Base-by-base conservation (phyloP, 352 stramenopile species). In the Phytophthora tubulina region DNA sequence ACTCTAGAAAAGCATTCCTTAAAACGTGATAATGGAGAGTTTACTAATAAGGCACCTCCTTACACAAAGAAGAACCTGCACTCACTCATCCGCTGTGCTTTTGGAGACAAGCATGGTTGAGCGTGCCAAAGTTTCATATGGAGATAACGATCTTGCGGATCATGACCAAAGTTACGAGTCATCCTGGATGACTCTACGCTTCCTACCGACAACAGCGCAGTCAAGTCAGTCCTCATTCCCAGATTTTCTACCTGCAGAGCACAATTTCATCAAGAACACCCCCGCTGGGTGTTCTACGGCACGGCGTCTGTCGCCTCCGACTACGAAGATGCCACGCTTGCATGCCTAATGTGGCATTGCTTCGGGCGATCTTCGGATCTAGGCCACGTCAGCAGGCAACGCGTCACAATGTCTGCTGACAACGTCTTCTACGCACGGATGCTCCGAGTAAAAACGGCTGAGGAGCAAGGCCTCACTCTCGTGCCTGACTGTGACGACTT, bases 111-210 rank as follows among this genome's bases (percentile, higher is more conserved):
- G n/a, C 17, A 32, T 38, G 41, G 17, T 21, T 38, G 36, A 30
- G n/a, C 39, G 54, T 62, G 13, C 11, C 38, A 41, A 3, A 14
- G 27, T 61, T 62, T 51, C 54, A 42, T 52, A 62, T 62, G 54
- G 39, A 13, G 54, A 62, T 42, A 53, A 52, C 41, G 54, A 15
- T 62, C 32, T 17, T 1, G 13, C 0, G 38, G 53, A 1, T 46
- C 35, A 3, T 49, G 54, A 15, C 38, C 54, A 31, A 42, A 50
- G 42, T 14, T 30, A 41, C 21, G 14, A 52, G 54, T 44, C 38
- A 62, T 33, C 39, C 0, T 52, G 14, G 54, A 62, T 62, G 54
- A 62, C 38, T 62, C 39, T 31, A 52, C 54, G 54, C 54, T 62
- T 42, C 27, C 14, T 4, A 35, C 27, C 38, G n/a, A 39, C 27